Base-by-base conservation (phyloP, 1,284 basidiomycete species). In the Exobasidium rhododendri region DNA sequence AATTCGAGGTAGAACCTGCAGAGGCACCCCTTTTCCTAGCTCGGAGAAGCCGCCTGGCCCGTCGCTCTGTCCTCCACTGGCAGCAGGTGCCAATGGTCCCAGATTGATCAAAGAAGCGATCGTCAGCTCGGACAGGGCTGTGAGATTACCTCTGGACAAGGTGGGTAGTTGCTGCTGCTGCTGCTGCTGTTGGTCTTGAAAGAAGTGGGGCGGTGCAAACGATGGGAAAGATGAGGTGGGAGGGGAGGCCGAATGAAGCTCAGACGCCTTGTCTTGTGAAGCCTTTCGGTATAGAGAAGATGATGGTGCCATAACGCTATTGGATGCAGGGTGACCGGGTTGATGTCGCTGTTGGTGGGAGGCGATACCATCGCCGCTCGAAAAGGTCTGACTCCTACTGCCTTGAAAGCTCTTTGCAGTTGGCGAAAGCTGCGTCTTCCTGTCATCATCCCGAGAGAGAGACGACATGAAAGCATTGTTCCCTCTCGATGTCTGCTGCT, bases 1-100 rank as follows among this genome's bases (percentile, higher is more conserved):
- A 26, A 87, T 86, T 17, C 88, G 81, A 0, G 92, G 88, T 30
- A 98, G 87, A 30, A 87, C 82, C 72, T 89, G 86, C 17, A 97
- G 84, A 0, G 93, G 91, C 0, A 97, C 85, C 20, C 94, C 94
- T 75, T 89, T 90, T 52, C 94, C 94, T 13, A 96, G 86, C 24
- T 94, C 91, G 52, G 64, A 66, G 62, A 71, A 60, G n/a, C 56
- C 64, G 20, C 58, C 63, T 4, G 53, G 51, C 11, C 59, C 52
- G 3, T 43, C 60, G 13, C 57, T 54, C 6, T 61, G 54, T 31
- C 63, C 65, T 63, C 64, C 66, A 49, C 65, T 67, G 10, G n/a
- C 24, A 35, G 60, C 56, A 3, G 67, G 67, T 32, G 69, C 62
- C 61, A 69, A 59, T 4, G 69, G 66, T n/a, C 67, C 71, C n/a